Base-by-base conservation (phyloP, 306 rosid genomes). In the Quercus parvula region DNA sequence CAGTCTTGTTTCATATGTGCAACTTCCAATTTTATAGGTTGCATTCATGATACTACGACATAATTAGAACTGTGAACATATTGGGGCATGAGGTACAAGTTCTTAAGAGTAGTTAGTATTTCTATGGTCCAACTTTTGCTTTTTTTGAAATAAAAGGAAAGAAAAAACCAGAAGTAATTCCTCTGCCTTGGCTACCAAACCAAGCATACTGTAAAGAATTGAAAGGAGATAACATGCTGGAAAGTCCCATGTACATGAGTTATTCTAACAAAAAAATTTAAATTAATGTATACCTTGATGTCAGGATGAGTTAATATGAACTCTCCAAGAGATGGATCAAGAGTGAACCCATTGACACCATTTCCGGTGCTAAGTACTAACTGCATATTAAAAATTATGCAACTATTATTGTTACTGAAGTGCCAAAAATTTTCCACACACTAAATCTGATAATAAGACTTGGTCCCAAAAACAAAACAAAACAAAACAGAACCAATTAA, bases 241-340 rank as follows among this genome's bases (percentile, higher is more conserved):
- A 63, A 63, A 58, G 54, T 49, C 54, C 54, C 54, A 49, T 0
- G 3, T 49, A 49, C 54, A 49, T 12, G 15, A 49, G 54, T 49
- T 2, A 49, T 12, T 22, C 0, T 58, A 22, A 3, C 10, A n/a
- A 11, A n/a, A n/a, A 9, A 2, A 28, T 0, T 6, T 28, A 1
- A n/a, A 24, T 3, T 28, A 8, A 2, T 6, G 2, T 10, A 31
- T 86, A 95, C 99, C 98, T 92, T 90, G 75, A 95, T 90, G 82
- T 89, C 85, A 56, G 98, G 98, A 88, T 95, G 98, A 74, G 97
- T 95, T 67, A 95, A 85, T 78, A 92, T 92, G 89, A 95, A 92
- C 84, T 92, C 99, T 57, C 98, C 97, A 72, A 92, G 99, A 78
- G 97, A 94, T 67, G 99, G 99, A 79, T 92, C 99, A 55, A 95